Conservation (phyloP, 2,329 filamentous ascomycete genomes). For the Alternaria novae-zelandiae region DNA sequence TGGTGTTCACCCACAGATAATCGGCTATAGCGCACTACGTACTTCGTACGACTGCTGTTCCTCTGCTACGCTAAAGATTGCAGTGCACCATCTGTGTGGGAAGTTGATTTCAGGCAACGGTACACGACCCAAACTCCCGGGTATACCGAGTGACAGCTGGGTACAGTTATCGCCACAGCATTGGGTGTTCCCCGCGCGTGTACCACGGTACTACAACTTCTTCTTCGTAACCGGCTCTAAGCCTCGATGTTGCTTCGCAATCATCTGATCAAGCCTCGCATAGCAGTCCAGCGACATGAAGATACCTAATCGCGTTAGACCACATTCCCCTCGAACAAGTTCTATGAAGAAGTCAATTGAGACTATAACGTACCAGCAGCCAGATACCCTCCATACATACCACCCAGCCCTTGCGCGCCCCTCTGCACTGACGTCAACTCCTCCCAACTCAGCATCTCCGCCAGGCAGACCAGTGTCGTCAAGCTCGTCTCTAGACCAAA, state of each 20-base stretch:
- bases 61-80: neutral
- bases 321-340: neutral
- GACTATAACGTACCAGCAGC: constrained; percentile 39
- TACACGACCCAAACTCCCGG: neutral
- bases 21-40: neutral
- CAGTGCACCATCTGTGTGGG: neutral
- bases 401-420: constrained; percentile 37
- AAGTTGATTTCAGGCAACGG: neutral
- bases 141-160: neutral
- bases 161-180: neutral
- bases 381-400: constrained; percentile 50
- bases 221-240: constrained; percentile 40
- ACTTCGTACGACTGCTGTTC: neutral
- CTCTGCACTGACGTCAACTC: constrained; percentile 38
- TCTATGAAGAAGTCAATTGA: too few species aligned
- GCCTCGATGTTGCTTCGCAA: constrained; percentile 30
- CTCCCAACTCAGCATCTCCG: constrained; percentile 64
- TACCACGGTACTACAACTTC: constrained; percentile 21
- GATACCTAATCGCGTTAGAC: constrained; percentile 22
- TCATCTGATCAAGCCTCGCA: constrained; percentile 37
- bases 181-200: neutral
- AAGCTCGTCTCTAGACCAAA: constrained; percentile 66
- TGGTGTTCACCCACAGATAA: neutral
- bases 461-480: constrained; percentile 68
- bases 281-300: constrained; percentile 49